A percentile compares a stretch with the other conserved stretches of the same genome.
Evolutionary conservation across 441 rosid species (phyloP).

Genomic region (Pelargonium fulgidum): DNA sequence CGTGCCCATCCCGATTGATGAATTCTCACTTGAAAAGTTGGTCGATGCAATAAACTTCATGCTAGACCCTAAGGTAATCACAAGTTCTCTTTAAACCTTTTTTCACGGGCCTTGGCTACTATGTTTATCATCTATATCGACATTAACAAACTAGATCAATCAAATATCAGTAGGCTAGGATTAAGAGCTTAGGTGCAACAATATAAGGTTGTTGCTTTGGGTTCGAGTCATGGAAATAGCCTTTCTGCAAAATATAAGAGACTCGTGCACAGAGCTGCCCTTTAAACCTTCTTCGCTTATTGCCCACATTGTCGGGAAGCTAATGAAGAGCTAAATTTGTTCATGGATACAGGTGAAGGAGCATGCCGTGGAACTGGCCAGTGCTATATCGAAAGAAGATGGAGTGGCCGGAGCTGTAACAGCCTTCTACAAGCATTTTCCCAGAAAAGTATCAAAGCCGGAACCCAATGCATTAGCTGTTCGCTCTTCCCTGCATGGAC

Average conservation of each 20-base stretch:
- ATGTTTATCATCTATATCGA: not conserved
- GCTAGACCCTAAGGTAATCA: conserved; percentile 33
- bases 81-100: not conserved
- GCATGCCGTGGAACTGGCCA: conserved; percentile 33
- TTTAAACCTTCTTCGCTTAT: not conserved
- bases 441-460: conserved; percentile 7
- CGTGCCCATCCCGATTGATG: conserved; percentile 36
- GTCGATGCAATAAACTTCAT: conserved; percentile 36
- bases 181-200: no score
- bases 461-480: not conserved
- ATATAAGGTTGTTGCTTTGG: no score
- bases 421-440: conserved; percentile 40
- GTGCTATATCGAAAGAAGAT: conserved; percentile 38
- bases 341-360: conserved; percentile 30
- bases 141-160: no score
- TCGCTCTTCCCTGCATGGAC: conserved; percentile 1
- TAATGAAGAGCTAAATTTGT: no score
- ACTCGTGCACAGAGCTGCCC: not conserved
- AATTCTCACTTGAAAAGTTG: conserved; percentile 34
- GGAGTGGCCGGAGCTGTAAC: conserved; percentile 41
- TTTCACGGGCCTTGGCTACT: not conserved
- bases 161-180: no score
- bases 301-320: not conserved
- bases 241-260: not conserved
- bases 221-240: not conserved